Conservation (phyloP, 176 grass and related monocot genomes). For the Tuctoria greenei region DNA sequence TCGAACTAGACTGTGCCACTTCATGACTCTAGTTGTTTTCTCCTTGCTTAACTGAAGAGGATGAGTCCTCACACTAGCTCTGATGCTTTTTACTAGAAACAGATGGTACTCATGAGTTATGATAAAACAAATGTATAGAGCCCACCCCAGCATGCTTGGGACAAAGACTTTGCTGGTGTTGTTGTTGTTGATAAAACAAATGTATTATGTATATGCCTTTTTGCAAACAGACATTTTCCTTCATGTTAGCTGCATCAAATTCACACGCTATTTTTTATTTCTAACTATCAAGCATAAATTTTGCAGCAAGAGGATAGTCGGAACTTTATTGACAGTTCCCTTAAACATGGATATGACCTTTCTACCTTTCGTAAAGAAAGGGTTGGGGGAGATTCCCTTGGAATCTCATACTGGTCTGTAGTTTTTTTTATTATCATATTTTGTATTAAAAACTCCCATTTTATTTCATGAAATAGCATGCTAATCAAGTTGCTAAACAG, state of each 20-base stretch:
- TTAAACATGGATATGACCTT: conserved; percentile 75
- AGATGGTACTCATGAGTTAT: not conserved
- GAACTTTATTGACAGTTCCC: conserved; percentile 85
- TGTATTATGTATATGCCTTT: not conserved
- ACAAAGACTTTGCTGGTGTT: no score
- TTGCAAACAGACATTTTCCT: not conserved
- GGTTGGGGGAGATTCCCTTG: conserved; percentile 89
- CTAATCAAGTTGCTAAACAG: conserved; percentile 50
- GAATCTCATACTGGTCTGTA: conserved; percentile 90
- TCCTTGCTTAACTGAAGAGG: not conserved
- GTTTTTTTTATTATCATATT: conserved; percentile 4
- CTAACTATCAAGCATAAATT: conserved; percentile 34
- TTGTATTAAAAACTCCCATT: conserved; percentile 10
- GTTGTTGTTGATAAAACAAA: not conserved
- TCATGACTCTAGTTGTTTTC: not conserved
- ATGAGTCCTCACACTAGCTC: not conserved
- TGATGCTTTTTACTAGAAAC: conserved; percentile 7
- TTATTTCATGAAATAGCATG: conserved; percentile 16
- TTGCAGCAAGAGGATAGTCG: conserved; percentile 99
- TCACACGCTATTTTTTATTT: conserved; percentile 19
- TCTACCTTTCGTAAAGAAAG: conserved; percentile 91
- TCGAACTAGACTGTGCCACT: not conserved
- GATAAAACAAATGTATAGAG: no score
- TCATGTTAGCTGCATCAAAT: conserved; percentile 8
- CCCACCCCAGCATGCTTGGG: no score